Percentiles rank a stretch among this genome's conserved stretches.
Conservation (phyloP, 2,329 filamentous ascomycete species). For the Verruconis gallopava region DNA sequence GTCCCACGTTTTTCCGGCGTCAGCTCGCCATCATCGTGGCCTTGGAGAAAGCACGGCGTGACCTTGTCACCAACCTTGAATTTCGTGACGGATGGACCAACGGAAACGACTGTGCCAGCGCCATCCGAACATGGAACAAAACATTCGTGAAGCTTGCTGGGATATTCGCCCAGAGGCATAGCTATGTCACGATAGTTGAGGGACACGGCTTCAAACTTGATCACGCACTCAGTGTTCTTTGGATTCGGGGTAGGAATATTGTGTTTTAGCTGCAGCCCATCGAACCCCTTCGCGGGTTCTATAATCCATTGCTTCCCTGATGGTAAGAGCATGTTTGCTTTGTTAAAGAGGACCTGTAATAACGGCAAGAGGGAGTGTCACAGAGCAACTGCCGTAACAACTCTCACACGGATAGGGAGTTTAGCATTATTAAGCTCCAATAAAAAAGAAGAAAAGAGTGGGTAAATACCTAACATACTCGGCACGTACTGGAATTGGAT, state of each 20-base stretch:
- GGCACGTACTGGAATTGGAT: too few relatives aligned
- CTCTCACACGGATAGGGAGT: too few relatives aligned
- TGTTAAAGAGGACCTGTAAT: too few relatives aligned
- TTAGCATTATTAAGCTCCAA: too few relatives aligned
- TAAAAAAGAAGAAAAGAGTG: too few relatives aligned
- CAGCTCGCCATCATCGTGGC: slow-evolving; percentile 39
- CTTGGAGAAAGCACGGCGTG: slow-evolving; percentile 50
- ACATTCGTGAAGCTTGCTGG: slow-evolving; percentile 28
- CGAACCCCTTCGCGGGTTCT: too few relatives aligned
- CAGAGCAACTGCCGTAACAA: too few relatives aligned
- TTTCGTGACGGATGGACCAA: slow-evolving; percentile 42
- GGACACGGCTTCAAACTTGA: slow-evolving; percentile 34
- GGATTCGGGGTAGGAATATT: neutral
- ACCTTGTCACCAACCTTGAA: slow-evolving; percentile 49
- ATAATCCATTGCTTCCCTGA: too few relatives aligned
- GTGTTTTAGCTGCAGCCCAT: too few relatives aligned
- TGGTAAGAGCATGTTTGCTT: too few relatives aligned
- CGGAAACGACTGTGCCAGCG: slow-evolving; percentile 37
- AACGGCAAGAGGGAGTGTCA: too few relatives aligned
- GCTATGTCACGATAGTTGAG: slow-evolving; percentile 38
- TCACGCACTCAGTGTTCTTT: slow-evolving; percentile 7
- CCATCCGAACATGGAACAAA: slow-evolving; percentile 39
- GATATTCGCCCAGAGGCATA: slow-evolving; percentile 33
- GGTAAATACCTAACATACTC: too few relatives aligned
- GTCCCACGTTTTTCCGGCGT: slow-evolving; percentile 28